phyloP scores from a whole-genome alignment of 2,329 filamentous ascomycete species.

The Paecilomyces fulvus region DNA sequence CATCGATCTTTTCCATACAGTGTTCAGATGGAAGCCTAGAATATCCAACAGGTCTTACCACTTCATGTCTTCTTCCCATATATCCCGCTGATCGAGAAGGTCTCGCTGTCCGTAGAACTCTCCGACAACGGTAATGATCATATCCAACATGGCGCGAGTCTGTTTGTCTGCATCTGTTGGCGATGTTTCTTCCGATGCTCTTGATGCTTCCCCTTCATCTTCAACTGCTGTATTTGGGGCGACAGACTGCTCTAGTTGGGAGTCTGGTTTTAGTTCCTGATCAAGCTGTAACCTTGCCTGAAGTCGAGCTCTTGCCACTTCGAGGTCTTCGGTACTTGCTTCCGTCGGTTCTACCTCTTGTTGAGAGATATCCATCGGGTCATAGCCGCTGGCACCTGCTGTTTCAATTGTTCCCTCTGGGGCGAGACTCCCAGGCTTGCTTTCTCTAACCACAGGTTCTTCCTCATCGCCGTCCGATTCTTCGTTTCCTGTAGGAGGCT shows the following conservation, averaged over 20 bases:
- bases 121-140: slow-evolving; percentile 81
- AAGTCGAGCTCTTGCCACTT: slow-evolving; percentile 42
- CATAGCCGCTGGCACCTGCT: background rate
- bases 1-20: background rate
- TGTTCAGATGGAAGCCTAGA: background rate
- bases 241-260: slow-evolving; percentile 12
- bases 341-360: background rate
- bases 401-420: slow-evolving; percentile 2
- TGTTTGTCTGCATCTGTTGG: slow-evolving; percentile 21
- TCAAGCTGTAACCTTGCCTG: slow-evolving; percentile 27
- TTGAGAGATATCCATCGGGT: background rate
- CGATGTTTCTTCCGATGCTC: slow-evolving; percentile 22
- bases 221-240: slow-evolving; percentile 1
- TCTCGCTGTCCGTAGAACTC: slow-evolving; percentile 88
- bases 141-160: slow-evolving; percentile 67
- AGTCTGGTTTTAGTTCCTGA: slow-evolving; percentile 23
- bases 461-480: slow-evolving; percentile 11
- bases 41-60: slow-evolving; percentile 1
- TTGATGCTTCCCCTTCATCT: slow-evolving; percentile 26
- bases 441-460: slow-evolving; percentile 1
- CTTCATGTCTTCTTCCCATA: slow-evolving; percentile 31
- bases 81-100: slow-evolving; percentile 63
- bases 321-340: slow-evolving; percentile 29
- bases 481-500: slow-evolving; percentile 15
- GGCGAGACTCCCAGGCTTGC: background rate